Conservation (phyloP, 1,284 basidiomycete species). For the Pseudozyma sp. region DNA sequence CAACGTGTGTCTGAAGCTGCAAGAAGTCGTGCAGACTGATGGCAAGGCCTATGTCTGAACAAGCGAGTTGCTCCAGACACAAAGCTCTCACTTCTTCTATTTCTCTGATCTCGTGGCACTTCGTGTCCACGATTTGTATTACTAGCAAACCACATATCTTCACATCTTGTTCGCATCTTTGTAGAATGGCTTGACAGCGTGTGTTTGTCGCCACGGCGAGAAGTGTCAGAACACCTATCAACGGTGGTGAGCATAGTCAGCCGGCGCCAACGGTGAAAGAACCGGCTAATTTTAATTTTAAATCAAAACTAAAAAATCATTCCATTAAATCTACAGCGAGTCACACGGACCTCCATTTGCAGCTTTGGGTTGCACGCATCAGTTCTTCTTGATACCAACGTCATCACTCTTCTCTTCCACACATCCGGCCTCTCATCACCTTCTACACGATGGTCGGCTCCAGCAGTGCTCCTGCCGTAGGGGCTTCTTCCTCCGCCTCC, state of each 20-base stretch:
- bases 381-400: slow-evolving; percentile 29
- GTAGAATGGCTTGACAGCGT: not conserved
- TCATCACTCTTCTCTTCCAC: not conserved
- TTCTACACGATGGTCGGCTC: slow-evolving; percentile 12
- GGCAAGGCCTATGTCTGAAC: slow-evolving; percentile 41
- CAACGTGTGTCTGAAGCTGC: slow-evolving; percentile 82
- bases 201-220: too few species aligned
- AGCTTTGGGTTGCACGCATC: not conserved
- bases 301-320: slow-evolving; percentile 1
- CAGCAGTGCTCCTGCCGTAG: slow-evolving; percentile 1
- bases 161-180: not conserved
- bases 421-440: not conserved
- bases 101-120: not conserved
- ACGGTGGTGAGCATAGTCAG: too few species aligned
- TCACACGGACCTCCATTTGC: slow-evolving; percentile 23
- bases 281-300: slow-evolving; percentile 19
- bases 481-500: slow-evolving; percentile 7
- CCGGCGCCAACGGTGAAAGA: slow-evolving; percentile 13
- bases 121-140: slow-evolving; percentile 12
- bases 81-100: not conserved
- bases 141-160: slow-evolving; percentile 1
- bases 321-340: slow-evolving; percentile 6
- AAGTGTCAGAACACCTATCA: too few species aligned
- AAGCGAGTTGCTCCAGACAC: not conserved
- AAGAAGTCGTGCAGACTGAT: slow-evolving; percentile 41